A percentile compares a stretch with the other conserved stretches of the same genome.
These are phyloP conservation scores for Scheffersomyces parashehatae DNA, from an alignment of 1,139 yeast species.

Conservation along the genomic window DNA sequence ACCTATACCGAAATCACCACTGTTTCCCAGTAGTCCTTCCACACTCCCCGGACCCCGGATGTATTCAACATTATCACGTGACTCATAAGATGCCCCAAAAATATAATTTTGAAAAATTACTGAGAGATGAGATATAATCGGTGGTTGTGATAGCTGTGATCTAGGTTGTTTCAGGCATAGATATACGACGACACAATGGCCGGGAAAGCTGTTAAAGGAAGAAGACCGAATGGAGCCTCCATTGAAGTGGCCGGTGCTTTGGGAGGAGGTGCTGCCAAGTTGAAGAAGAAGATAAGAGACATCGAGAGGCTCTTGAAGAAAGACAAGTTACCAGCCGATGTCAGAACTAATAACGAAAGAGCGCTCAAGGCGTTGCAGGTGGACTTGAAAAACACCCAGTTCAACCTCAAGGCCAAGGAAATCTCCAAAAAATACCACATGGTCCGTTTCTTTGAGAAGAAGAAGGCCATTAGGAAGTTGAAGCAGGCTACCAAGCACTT, in stretches of 20 bases:
- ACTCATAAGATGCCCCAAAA: too few relatives aligned
- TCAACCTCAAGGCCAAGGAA: constrained; percentile 52
- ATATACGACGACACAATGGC: constrained; percentile 10
- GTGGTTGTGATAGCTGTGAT: too few relatives aligned
- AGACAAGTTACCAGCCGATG: constrained; percentile 70
- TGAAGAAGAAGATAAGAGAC: constrained; percentile 87
- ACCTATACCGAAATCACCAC: too few relatives aligned
- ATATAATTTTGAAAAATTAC: too few relatives aligned
- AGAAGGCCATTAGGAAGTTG: constrained; percentile 79
- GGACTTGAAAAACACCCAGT: constrained; percentile 61
- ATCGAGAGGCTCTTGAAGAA: constrained; percentile 67
- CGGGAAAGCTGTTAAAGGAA: constrained; percentile 9
- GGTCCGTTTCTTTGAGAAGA: constrained; percentile 89
- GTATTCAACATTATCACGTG: too few relatives aligned
- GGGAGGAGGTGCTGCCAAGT: constrained; percentile 49
- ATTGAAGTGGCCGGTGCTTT: constrained; percentile 31
- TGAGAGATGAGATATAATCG: too few relatives aligned
- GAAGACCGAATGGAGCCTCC: constrained; percentile 15
- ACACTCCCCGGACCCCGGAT: too few relatives aligned
- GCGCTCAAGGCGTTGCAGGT: constrained; percentile 71
- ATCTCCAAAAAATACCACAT: constrained; percentile 84
- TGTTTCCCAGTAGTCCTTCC: too few relatives aligned
- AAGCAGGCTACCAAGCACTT: constrained; percentile 59
- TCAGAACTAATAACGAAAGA: constrained; percentile 80
- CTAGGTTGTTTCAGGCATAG: too few relatives aligned